Evolutionary conservation across 1,139 yeast species (phyloP), one percentile per base, ranked within the genome.

Genomic region (Candida sanyaensis): DNA sequence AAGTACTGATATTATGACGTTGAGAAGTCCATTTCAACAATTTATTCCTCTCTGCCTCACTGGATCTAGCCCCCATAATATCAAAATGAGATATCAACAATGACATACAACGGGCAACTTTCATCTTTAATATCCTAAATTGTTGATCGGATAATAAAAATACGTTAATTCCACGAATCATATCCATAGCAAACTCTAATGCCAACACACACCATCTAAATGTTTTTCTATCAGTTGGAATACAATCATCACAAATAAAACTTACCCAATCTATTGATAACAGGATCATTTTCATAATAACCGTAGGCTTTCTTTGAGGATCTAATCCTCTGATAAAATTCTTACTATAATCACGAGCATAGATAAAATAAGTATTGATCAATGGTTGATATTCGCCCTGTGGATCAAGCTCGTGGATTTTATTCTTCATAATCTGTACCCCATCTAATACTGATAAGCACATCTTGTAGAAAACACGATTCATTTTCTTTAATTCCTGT

Each of bases 141-240:
- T 88, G 93, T 23, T 83, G 88, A 52, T 89, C 90, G 50, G 81
- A 82, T 43, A 93, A 73, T 0, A 92, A 90, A 49, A 92, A 72
- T 40, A 93, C 90, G 60, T 92, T 92, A 63, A 88, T 88, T 1
- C 97, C 97, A 46, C 88, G 78, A 0, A 97, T 91, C 84, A 92
- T 86, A 56, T 88, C 92, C 96, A 92, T 90, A 1, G 97, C 95
- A 74, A 91, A 93, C 64, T 93, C 99, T 56, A 93, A 75, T 0
- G 99, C 98, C 12, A 89, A 78, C 23, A 93, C 98, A 68, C 97
- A 90, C 97, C 97, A 93, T 59, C 96, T 76, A 63, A 93, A 93
- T 0, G 98, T 93, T 59, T 84, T 88, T 48, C 88, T 78, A 58
- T 92, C 98, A 0, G 96, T 87, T 0, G 97, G 96, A 21, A 84